phyloP scores from a whole-genome alignment of 2,329 filamentous ascomycete genomes.

The Corinectria fuckeliana region DNA sequence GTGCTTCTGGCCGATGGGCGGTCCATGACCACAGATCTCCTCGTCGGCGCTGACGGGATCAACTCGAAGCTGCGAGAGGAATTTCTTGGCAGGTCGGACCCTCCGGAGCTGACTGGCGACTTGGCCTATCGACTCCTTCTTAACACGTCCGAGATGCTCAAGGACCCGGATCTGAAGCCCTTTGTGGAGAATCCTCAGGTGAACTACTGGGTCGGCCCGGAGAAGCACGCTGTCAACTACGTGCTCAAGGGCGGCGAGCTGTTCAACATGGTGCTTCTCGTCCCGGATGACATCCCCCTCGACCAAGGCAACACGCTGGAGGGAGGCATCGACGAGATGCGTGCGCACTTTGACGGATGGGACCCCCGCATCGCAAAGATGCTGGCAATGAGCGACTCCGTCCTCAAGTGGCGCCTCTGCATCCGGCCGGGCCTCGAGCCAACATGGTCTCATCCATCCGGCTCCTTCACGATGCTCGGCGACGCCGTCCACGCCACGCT shows the following conservation, averaged over 20 bases:
- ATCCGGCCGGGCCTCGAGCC: slow-evolving; percentile 59
- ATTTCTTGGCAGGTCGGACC: slow-evolving; percentile 51
- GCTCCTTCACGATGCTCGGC: slow-evolving; percentile 64
- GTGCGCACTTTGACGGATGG: slow-evolving; percentile 61
- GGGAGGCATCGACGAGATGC: slow-evolving; percentile 50
- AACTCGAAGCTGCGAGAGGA: slow-evolving; percentile 44
- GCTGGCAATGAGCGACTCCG: slow-evolving; percentile 61
- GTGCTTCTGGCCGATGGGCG: slow-evolving; percentile 40
- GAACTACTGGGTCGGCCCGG: slow-evolving; percentile 61
- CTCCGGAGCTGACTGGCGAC: slow-evolving; percentile 59
- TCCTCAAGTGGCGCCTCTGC: slow-evolving; percentile 67
- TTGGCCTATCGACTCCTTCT: slow-evolving; percentile 62
- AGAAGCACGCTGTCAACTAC: slow-evolving; percentile 57
- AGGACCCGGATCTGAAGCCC: slow-evolving; percentile 51
- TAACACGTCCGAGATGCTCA: slow-evolving; percentile 52
- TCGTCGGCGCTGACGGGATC: slow-evolving; percentile 56
- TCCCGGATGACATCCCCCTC: slow-evolving; percentile 52
- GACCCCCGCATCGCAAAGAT: slow-evolving; percentile 64
- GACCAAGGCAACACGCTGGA: slow-evolving; percentile 19
- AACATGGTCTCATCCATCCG: slow-evolving; percentile 62
- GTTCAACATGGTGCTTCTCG: slow-evolving; percentile 55
- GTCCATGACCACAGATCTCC: slow-evolving; percentile 48
- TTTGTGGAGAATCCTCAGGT: slow-evolving; percentile 56
- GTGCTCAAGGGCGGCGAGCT: slow-evolving; percentile 50
- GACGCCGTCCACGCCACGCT: slow-evolving; percentile 70